Evolutionary conservation across 1,284 basidiomycete genomes (phyloP), one percentile per base, ranked within the genome.

Genomic region (Cutaneotrichosporon dermatis): DNA sequence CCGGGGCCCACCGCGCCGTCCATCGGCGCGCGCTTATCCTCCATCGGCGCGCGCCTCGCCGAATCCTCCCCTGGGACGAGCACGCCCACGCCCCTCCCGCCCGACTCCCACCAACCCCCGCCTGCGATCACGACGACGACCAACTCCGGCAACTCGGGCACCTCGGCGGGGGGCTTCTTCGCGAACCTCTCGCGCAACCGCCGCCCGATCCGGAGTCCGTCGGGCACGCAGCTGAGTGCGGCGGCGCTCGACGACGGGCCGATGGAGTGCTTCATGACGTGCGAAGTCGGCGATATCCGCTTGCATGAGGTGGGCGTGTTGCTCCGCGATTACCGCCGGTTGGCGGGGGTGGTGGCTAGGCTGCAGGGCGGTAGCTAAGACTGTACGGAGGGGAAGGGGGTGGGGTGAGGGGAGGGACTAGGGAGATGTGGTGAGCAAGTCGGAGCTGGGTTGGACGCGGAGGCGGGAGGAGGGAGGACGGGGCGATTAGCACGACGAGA

Each of bases 221-320:
- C 15, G n/a, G 42, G 43, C 3, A 40, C 43, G 4, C 9, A 35
- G 25, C 43, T 52, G 25, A 25, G 25, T 25, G 25, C 25, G 25
- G 25, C 25, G 36, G 51, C 34, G 3, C 50, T 36, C 11, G 44
- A 45, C 35, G 49, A 58, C 49, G 69, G 66, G 1, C 73, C 75
- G 0, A 65, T 75, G 6, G 75, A 78, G 51, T 62, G 67, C 6
- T 77, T 77, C 64, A 70, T 78, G 72, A 73, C 68, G n/a, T 74
- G 76, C 63, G 80, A 82, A 2, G 81, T 84, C 51, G 88, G 87
- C 57, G 90, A 92, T 66, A 76, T 92, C 58, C 83, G 81, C 55
- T 77, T 92, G 25, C 84, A 85, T 0, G 91, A 93, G 68, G 84
- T 92, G 2, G 84, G 82, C 0, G 84, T 87, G 61, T 79, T 93